Evolutionary conservation across 2,329 filamentous ascomycete genomes (phyloP).

Genomic region (Mycosphaerella sp.): DNA sequence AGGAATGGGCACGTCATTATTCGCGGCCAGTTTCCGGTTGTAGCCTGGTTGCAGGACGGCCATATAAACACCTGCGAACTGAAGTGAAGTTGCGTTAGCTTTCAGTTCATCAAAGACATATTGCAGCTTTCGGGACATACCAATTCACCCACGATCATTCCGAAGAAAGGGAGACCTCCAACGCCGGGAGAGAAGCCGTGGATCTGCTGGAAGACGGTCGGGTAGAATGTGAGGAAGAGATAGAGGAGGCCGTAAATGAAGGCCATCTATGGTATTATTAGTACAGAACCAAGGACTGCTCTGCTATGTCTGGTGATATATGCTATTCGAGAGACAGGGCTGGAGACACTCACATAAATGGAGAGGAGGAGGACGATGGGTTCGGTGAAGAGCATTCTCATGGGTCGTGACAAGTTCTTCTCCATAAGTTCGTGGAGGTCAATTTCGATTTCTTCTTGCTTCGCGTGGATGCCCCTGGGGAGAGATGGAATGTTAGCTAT

Average conservation of each 20-base stretch:
- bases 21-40: slow-evolving; percentile 30
- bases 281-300: no score
- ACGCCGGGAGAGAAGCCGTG: slow-evolving; percentile 65
- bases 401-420: slow-evolving; percentile 37
- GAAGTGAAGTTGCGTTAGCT: no score
- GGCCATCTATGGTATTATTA: slow-evolving; percentile 30
- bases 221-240: slow-evolving; percentile 79
- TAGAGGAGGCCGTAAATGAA: slow-evolving; percentile 57
- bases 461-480: slow-evolving; percentile 49
- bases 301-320: neutral
- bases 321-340: slow-evolving; percentile 25
- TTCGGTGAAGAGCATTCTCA: slow-evolving; percentile 46
- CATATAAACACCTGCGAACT: slow-evolving; percentile 14
- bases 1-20: slow-evolving; percentile 39
- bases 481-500: neutral
- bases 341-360: slow-evolving; percentile 10
- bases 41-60: slow-evolving; percentile 32
- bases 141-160: slow-evolving; percentile 49
- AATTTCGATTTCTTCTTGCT: slow-evolving; percentile 38
- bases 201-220: slow-evolving; percentile 67
- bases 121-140: slow-evolving; percentile 6
- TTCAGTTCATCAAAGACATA: no score
- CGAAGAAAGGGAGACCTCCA: slow-evolving; percentile 75
- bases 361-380: slow-evolving; percentile 44
- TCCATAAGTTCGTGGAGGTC: slow-evolving; percentile 34